Evolutionary conservation across 768 basidiomycete species (phyloP).

Genomic region (Tephrocybe sp.): DNA sequence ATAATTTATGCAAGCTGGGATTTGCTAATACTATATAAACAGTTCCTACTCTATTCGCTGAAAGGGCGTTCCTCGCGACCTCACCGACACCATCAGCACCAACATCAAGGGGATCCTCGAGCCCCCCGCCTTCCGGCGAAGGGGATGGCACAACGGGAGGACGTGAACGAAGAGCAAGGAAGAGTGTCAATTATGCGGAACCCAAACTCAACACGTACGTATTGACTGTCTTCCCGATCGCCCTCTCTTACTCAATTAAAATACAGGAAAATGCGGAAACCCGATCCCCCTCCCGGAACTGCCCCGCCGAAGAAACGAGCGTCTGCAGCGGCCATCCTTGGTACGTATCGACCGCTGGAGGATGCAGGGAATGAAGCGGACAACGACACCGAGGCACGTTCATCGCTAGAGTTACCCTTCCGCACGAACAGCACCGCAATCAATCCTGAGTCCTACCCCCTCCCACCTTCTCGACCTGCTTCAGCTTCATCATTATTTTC

Average conservation of each 20-base stretch:
- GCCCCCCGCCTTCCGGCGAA: slow-evolving; percentile 35
- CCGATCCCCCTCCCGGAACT: slow-evolving; percentile 49
- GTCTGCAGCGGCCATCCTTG: slow-evolving; percentile 40
- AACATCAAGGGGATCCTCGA: slow-evolving; percentile 50
- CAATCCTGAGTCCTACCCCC: slow-evolving; percentile 34
- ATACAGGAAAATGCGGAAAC: slow-evolving; percentile 85
- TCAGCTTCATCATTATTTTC: slow-evolving; percentile 32
- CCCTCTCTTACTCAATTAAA: background rate
- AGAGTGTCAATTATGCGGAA: slow-evolving; percentile 84
- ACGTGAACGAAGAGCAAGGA: slow-evolving; percentile 61
- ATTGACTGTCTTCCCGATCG: background rate
- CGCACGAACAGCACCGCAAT: slow-evolving; percentile 23
- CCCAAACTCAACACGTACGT: slow-evolving; percentile 86
- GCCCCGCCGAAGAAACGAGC: slow-evolving; percentile 41
- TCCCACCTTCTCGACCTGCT: slow-evolving; percentile 34
- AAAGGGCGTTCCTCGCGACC: slow-evolving; percentile 17
- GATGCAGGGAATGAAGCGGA: slow-evolving; percentile 28
- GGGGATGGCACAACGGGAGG: slow-evolving; percentile 34
- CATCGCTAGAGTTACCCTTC: slow-evolving; percentile 31
- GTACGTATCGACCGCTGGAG: slow-evolving; percentile 28
- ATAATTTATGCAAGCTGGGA: background rate
- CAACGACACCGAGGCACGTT: slow-evolving; percentile 37
- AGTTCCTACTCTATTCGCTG: slow-evolving; percentile 15
- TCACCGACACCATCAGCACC: slow-evolving; percentile 42
- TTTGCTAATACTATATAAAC: slow-evolving; percentile 8